phyloP scores from a whole-genome alignment of 495 filamentous ascomycete genomes.

The Hypoxylon perforatum region DNA sequence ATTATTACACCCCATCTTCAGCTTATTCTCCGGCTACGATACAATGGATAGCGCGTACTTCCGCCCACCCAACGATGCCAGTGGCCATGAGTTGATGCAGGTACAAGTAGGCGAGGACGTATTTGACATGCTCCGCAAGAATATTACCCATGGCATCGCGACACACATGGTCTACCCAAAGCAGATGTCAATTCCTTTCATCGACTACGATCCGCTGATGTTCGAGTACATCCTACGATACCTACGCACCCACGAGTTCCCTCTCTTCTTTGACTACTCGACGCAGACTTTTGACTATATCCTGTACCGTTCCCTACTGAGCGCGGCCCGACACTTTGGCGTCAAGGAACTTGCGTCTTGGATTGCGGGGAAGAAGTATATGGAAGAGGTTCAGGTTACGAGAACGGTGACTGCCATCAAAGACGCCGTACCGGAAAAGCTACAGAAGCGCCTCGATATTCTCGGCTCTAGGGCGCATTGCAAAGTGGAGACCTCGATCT shows the following conservation, averaged over 20 bases:
- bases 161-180: no score
- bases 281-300: slow-evolving; percentile 48
- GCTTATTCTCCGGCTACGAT: no score
- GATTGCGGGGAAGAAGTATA: slow-evolving; percentile 32
- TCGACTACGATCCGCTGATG: slow-evolving; percentile 53
- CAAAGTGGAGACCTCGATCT: slow-evolving; percentile 2
- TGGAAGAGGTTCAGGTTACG: slow-evolving; percentile 11
- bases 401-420: slow-evolving; percentile 6
- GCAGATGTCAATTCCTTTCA: slow-evolving; percentile 50
- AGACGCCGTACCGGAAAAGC: not conserved
- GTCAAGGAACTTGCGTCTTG: slow-evolving; percentile 35
- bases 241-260: slow-evolving; percentile 49
- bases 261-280: slow-evolving; percentile 50
- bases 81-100: slow-evolving; percentile 9
- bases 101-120: slow-evolving; percentile 33
- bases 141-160: not conserved
- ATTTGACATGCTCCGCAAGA: slow-evolving; percentile 27
- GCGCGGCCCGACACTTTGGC: slow-evolving; percentile 51
- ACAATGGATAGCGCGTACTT: no score
- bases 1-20: no score
- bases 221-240: slow-evolving; percentile 57
- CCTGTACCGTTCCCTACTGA: slow-evolving; percentile 45
- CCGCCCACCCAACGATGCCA: no score
- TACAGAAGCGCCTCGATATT: not conserved
- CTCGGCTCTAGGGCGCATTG: not conserved